A percentile compares a stretch with the other conserved stretches of the same genome.
Evolutionary conservation across 208 protist species (phyloP).

Genomic region (Endotrypanum monterogeii): DNA sequence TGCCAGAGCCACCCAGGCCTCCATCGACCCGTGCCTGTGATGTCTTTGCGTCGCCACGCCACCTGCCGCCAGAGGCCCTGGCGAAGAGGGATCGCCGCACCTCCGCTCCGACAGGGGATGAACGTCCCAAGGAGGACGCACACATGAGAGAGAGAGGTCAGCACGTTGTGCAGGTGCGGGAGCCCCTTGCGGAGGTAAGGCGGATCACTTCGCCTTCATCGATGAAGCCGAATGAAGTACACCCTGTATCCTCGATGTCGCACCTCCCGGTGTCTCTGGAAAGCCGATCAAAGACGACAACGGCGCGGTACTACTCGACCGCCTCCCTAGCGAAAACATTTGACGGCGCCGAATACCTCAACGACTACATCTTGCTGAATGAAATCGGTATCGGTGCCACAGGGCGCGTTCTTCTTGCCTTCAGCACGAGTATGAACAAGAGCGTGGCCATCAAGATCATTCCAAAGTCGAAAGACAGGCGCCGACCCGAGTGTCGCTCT

Average conservation of each 20-base stretch:
- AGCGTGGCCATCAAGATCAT: slow-evolving; percentile 83
- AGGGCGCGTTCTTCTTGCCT: slow-evolving; percentile 68
- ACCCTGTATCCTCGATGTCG: neutral
- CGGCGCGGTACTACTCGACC: slow-evolving; percentile 27
- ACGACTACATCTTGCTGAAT: slow-evolving; percentile 74
- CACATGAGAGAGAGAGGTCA: no score
- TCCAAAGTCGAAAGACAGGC: slow-evolving; percentile 47
- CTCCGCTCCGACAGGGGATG: neutral
- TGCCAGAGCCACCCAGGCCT: neutral
- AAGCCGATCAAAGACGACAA: neutral
- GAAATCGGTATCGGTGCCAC: slow-evolving; percentile 74
- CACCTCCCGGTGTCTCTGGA: neutral
- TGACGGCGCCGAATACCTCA: slow-evolving; percentile 49
- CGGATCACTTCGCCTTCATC: neutral
- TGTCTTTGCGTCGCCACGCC: no score
- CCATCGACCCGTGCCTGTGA: no score
- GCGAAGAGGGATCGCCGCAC: neutral
- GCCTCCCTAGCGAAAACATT: slow-evolving; percentile 32
- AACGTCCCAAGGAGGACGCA: neutral
- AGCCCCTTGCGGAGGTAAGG: neutral
- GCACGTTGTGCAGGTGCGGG: neutral
- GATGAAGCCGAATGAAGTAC: neutral
- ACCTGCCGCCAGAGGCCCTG: neutral
- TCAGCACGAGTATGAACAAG: slow-evolving; percentile 41
- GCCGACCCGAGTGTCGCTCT: slow-evolving; percentile 10